Conservation (phyloP, 805 yeast species). For the Yarrowia yakushimensis region DNA sequence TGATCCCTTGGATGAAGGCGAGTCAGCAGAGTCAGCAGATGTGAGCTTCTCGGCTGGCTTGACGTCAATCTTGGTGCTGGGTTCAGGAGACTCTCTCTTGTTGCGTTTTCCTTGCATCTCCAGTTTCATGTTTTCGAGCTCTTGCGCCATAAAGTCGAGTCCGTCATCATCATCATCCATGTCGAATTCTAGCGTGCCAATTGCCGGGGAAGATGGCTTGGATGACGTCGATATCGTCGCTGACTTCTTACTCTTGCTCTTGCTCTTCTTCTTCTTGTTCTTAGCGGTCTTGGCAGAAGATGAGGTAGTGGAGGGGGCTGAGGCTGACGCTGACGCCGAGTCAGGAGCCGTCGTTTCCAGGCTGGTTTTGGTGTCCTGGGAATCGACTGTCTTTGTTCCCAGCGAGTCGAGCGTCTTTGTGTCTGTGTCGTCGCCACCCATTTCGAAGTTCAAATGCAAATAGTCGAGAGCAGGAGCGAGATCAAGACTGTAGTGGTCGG, state of each 20-base stretch:
- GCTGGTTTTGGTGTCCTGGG: not conserved
- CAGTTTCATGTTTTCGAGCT: conserved; percentile 20
- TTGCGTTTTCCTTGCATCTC: conserved; percentile 16
- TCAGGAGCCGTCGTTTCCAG: not conserved
- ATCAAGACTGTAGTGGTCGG: not conserved
- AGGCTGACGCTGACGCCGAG: not conserved
- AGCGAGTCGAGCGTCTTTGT: not conserved
- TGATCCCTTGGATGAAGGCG: not conserved
- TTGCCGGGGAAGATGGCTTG: not conserved
- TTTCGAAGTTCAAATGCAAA: not conserved
- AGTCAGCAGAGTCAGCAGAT: not conserved
- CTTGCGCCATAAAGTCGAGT: conserved; percentile 21
- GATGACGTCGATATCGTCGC: not conserved
- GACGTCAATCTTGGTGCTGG: not conserved
- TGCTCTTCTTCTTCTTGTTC: conserved; percentile 3
- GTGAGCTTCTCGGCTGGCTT: not conserved
- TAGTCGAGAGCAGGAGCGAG: conserved; percentile 10
- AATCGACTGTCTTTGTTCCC: not conserved
- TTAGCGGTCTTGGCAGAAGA: not conserved
- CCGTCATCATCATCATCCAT: not conserved
- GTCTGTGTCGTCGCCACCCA: not conserved
- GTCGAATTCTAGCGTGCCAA: not conserved
- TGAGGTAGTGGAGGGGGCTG: not conserved
- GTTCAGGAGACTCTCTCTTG: not conserved
- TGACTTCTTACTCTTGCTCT: not conserved